Base-by-base conservation (phyloP, 1,284 basidiomycete genomes). In the Thecaphora thlaspeos region DNA sequence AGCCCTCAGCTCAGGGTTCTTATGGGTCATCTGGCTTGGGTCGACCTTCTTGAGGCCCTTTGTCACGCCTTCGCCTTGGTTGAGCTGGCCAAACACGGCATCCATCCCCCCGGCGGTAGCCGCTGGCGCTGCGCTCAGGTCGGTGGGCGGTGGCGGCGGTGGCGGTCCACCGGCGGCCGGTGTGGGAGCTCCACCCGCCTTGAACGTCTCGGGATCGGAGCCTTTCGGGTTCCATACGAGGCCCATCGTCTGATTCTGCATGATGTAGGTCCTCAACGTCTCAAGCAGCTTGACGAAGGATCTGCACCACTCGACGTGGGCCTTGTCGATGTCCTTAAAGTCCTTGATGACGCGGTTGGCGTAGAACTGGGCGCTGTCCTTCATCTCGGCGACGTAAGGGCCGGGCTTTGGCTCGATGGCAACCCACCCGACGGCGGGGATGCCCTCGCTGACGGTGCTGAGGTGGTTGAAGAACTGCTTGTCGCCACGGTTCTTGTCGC, bases 11-110 rank as follows among this genome's bases (percentile, higher is more conserved):
- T 85, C 83, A 0, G 95, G 94, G 74, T 99, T 98, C 84, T 99
- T 97, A 82, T 99, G 95, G 8, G 92, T 97, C 92, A 94, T 94
- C 79, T 96, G 87, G 68, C 89, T 93, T 80, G 87, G 86, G 78
- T 95, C 91, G 18, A 99, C 95, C 79, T 95, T 97, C 69, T 88
- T 87, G 67, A 99, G 79, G 8, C 89, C 87, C 70, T 88, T 90
- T 9, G 94, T 97, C 50, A 98, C 87, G 15, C 88, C 86, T 55
- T 87, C 89, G 14, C 95, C 94, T 53, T 88, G 85, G 78, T 97
- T 97, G 48, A 99, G 81, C 59, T 91, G 85, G 1, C 90, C 88
- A 58, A 99, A 94, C n/a, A 99, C 89, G 5, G 91, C 90, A 14
- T 85, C 85, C 52, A 87, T 84, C 19, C 90, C 89, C 14, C 79